Percentiles rank a stretch among this genome's conserved stretches.
These are phyloP conservation scores for Nannochloropsis gaditana DNA, from an alignment of 108 stramenopile genomes.

Conservation along the genomic window DNA sequence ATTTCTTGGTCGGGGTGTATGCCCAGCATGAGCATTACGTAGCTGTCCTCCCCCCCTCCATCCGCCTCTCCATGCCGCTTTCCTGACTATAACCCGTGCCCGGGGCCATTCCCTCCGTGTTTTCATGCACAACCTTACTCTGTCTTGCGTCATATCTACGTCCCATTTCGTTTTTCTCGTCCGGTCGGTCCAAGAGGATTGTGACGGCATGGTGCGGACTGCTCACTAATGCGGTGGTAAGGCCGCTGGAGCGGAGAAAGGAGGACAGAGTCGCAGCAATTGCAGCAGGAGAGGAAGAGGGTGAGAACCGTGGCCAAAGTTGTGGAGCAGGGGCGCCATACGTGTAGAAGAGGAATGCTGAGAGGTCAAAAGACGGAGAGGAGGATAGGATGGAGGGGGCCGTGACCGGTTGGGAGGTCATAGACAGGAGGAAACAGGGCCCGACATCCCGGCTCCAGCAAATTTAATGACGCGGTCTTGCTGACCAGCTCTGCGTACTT, in stretches of 20 bases:
- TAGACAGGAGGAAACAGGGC: too few species aligned
- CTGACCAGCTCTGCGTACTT: too few species aligned
- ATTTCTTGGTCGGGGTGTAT: conserved; percentile 55
- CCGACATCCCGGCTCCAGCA: too few species aligned
- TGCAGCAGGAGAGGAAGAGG: neutral
- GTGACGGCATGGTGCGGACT: neutral
- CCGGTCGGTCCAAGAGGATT: neutral
- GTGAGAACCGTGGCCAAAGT: neutral
- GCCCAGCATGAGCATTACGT: conserved; percentile 52
- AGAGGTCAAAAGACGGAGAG: neutral
- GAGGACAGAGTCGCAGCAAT: neutral
- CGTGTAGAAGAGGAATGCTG: too few species aligned
- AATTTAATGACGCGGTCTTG: too few species aligned
- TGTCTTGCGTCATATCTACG: too few species aligned
- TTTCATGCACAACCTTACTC: too few species aligned
- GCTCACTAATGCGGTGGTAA: neutral
- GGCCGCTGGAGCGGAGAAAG: neutral
- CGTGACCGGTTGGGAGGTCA: too few species aligned
- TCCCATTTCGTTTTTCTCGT: too few species aligned
- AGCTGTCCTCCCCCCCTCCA: conserved; percentile 48
- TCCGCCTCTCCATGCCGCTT: neutral
- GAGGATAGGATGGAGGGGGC: neutral
- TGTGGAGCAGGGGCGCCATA: neutral
- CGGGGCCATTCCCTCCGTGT: too few species aligned
- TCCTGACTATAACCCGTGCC: neutral